A percentile compares a stretch with the other conserved stretches of the same genome.
Conservation (phyloP, 352 stramenopile genomes). For the Phytophthora brassicae region DNA sequence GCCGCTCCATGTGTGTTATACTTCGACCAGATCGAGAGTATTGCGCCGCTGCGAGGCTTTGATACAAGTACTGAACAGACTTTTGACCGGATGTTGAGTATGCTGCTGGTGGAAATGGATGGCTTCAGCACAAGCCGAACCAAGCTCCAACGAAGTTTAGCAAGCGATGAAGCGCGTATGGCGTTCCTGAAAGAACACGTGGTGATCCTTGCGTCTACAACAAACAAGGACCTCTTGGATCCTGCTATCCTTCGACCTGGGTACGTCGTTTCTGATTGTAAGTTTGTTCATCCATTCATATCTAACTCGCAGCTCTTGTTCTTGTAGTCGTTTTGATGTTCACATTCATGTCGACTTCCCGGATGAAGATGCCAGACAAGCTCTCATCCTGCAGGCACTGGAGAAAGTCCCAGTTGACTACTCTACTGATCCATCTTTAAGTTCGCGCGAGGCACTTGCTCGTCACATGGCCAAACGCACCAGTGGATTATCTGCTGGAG, state of each 20-base stretch:
- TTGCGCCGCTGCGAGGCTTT: conserved; percentile 86
- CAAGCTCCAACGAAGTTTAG: conserved; percentile 36
- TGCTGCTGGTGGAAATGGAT: conserved; percentile 92
- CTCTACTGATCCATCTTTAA: conserved; percentile 29
- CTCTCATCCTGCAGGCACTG: conserved; percentile 56
- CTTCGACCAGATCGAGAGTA: conserved; percentile 92
- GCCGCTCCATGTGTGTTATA: conserved; percentile 90
- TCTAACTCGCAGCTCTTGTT: conserved; percentile 5
- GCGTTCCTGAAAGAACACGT: conserved; percentile 83
- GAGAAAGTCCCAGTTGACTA: conserved; percentile 61
- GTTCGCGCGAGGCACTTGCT: conserved; percentile 40
- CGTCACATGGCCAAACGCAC: conserved; percentile 57
- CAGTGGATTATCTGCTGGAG: conserved; percentile 49
- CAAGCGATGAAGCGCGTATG: conserved; percentile 41
- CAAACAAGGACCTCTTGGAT: conserved; percentile 72
- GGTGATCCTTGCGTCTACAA: conserved; percentile 85
- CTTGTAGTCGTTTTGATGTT: conserved; percentile 75
- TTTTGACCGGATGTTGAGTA: conserved; percentile 90
- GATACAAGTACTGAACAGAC: conserved; percentile 92
- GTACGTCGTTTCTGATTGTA: conserved; percentile 33
- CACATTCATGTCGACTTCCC: conserved; percentile 73
- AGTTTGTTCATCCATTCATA: neutral
- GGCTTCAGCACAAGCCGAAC: conserved; percentile 64
- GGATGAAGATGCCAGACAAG: conserved; percentile 46
- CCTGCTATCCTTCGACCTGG: conserved; percentile 85